Conservation (phyloP, 169 alveolate genomes). For the Eimeria falciformis region DNA sequence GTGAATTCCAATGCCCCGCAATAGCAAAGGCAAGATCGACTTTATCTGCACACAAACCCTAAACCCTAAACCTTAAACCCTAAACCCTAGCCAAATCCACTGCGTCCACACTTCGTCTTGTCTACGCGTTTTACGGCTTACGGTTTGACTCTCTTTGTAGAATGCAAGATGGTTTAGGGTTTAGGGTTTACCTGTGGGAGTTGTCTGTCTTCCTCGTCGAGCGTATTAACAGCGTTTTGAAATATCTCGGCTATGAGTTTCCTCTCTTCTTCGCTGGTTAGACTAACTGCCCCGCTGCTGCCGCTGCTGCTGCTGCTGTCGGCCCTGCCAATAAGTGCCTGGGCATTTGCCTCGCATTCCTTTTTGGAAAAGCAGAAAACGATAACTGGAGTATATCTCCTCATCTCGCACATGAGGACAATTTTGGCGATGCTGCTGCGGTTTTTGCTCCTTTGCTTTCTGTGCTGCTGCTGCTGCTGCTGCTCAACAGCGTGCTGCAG, state of each 20-base stretch:
- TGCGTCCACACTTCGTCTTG: too few relatives aligned
- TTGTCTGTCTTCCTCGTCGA: conserved; percentile 93
- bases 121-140: not conserved
- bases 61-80: conserved; percentile 39
- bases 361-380: conserved; percentile 98
- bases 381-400: conserved; percentile 94
- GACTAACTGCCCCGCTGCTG: conserved; percentile 72
- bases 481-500: conserved; percentile 48
- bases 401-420: conserved; percentile 93
- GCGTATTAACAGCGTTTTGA: conserved; percentile 97
- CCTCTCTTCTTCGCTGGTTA: conserved; percentile 90
- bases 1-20: conserved; percentile 94
- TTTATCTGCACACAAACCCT: conserved; percentile 48
- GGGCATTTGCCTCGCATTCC: conserved; percentile 98
- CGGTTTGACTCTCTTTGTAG: not conserved
- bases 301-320: conserved; percentile 30
- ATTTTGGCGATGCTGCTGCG: conserved; percentile 93
- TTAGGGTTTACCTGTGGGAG: conserved; percentile 73
- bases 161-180: not conserved
- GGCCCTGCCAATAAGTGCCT: conserved; percentile 87
- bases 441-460: conserved; percentile 25
- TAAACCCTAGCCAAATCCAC: conserved; percentile 10
- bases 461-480: conserved; percentile 58
- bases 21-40: conserved; percentile 72
- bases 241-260: conserved; percentile 94